Evolutionary conservation across 2,329 filamentous ascomycete genomes (phyloP).

Genomic region (Leptographium procerum): DNA sequence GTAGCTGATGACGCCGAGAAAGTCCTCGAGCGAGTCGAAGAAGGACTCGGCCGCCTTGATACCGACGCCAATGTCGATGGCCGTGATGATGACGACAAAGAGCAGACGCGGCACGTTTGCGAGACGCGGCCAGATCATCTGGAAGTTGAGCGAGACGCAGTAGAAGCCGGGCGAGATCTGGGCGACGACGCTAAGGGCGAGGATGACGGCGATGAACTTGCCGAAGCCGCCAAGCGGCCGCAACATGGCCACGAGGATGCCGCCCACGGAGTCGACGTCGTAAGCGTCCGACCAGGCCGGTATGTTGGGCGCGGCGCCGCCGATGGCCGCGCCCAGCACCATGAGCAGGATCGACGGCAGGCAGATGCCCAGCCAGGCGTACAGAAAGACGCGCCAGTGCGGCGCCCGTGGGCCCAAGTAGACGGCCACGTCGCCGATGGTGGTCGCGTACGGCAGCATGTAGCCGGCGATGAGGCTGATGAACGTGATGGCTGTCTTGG

Average conservation of each 20-base stretch:
- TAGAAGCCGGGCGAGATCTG: conserved; percentile 51
- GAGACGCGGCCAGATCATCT: conserved; percentile 27
- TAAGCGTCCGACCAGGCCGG: conserved; percentile 43
- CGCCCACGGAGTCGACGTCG: conserved; percentile 40
- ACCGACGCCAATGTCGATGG: conserved; percentile 28
- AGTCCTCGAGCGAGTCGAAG: conserved; percentile 31
- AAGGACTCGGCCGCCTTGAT: conserved; percentile 28
- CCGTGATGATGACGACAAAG: conserved; percentile 27
- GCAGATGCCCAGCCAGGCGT: conserved; percentile 44
- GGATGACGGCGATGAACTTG: conserved; percentile 48
- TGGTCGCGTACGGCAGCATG: conserved; percentile 49
- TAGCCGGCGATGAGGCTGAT: conserved; percentile 52
- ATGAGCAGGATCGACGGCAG: conserved; percentile 48
- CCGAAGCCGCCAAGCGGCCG: conserved; percentile 46
- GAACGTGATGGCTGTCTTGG: conserved; percentile 31
- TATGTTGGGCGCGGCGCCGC: conserved; percentile 42
- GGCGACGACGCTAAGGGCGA: conserved; percentile 46
- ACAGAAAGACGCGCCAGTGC: conserved; percentile 27
- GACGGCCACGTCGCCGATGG: conserved; percentile 48
- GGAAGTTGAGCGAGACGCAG: conserved; percentile 51
- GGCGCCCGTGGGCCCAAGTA: conserved; percentile 38
- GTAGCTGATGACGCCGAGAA: conserved; percentile 32
- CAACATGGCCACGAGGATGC: conserved; percentile 49
- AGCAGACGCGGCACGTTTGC: conserved; percentile 28
- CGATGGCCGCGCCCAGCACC: conserved; percentile 52